Evolutionary conservation across 768 basidiomycete species (phyloP).

Genomic region (Suillus paluster): DNA sequence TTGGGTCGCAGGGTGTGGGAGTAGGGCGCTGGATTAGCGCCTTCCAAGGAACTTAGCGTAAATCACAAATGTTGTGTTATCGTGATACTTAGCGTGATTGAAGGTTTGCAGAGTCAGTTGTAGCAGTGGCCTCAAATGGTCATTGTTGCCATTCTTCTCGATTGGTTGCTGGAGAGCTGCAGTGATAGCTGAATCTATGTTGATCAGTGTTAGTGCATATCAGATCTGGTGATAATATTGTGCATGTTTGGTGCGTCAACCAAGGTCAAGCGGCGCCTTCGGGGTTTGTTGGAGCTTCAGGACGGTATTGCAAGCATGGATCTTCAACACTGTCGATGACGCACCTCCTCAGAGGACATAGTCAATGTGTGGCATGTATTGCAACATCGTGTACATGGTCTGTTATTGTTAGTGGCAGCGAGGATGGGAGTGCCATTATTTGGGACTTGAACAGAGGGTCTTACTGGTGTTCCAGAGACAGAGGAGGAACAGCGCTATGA

Average conservation of each 20-base stretch:
- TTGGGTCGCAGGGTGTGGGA: too few relatives aligned
- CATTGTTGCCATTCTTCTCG: too few relatives aligned
- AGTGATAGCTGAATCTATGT: conserved; percentile 1
- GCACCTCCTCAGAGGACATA: too few relatives aligned
- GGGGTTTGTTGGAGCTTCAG: conserved; percentile 23
- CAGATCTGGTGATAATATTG: not conserved
- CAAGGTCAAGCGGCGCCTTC: conserved; percentile 22
- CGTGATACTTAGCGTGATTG: too few relatives aligned
- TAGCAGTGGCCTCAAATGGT: conserved; percentile 4
- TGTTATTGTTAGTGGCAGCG: conserved; percentile 78
- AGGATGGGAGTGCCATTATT: conserved; percentile 83
- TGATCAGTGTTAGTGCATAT: not conserved
- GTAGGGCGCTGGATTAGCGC: too few relatives aligned
- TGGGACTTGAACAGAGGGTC: conserved; percentile 90
- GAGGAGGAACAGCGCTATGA: too few relatives aligned
- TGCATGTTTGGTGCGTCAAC: too few relatives aligned
- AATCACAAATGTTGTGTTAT: too few relatives aligned
- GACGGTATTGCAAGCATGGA: conserved; percentile 24
- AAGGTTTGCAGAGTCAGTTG: not conserved
- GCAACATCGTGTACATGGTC: conserved; percentile 84
- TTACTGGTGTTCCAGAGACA: conserved; percentile 49
- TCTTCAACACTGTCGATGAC: conserved; percentile 41
- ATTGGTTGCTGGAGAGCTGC: not conserved
- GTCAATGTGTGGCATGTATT: conserved; percentile 66
- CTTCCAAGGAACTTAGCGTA: too few relatives aligned